phyloP scores from a whole-genome alignment of 2,329 filamentous ascomycete genomes.

The Penicillium sp. region DNA sequence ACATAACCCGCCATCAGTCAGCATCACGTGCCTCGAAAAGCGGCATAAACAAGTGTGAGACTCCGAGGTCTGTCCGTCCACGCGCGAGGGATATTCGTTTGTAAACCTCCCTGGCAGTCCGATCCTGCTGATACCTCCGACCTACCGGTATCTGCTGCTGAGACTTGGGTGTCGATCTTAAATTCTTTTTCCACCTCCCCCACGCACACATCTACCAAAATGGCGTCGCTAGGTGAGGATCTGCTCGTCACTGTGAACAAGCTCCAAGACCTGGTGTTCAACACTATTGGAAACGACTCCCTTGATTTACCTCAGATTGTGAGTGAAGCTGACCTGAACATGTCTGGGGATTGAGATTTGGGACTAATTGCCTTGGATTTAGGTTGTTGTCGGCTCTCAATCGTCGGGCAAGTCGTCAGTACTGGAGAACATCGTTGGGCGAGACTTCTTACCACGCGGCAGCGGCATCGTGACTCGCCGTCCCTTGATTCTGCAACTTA shows the following conservation, averaged over 20 bases:
- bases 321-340: slow-evolving; percentile 41
- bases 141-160: background rate
- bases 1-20: slow-evolving; percentile 10
- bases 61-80: slow-evolving; percentile 12
- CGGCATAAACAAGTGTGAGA: slow-evolving; percentile 20
- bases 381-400: slow-evolving; percentile 98
- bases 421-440: slow-evolving; percentile 96
- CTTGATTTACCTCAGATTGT: slow-evolving; percentile 98
- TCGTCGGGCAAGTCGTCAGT: slow-evolving; percentile 98
- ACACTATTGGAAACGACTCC: slow-evolving; percentile 98
- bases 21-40: slow-evolving; percentile 22
- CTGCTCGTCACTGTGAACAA: slow-evolving; percentile 95
- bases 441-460: slow-evolving; percentile 94
- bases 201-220: slow-evolving; percentile 39
- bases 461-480: slow-evolving; percentile 95
- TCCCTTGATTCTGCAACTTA: slow-evolving; percentile 94
- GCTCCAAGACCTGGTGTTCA: slow-evolving; percentile 97
- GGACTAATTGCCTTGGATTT: slow-evolving; percentile 16
- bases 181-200: background rate
- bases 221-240: slow-evolving; percentile 96
- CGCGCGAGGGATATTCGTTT: slow-evolving; percentile 18
- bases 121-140: slow-evolving; percentile 5
- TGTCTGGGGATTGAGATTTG: background rate
- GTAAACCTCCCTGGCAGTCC: slow-evolving; percentile 9
- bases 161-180: background rate